These are phyloP conservation scores for Agrostemma githago DNA, from an alignment of 148 eudicot species.

Conservation along the genomic window DNA sequence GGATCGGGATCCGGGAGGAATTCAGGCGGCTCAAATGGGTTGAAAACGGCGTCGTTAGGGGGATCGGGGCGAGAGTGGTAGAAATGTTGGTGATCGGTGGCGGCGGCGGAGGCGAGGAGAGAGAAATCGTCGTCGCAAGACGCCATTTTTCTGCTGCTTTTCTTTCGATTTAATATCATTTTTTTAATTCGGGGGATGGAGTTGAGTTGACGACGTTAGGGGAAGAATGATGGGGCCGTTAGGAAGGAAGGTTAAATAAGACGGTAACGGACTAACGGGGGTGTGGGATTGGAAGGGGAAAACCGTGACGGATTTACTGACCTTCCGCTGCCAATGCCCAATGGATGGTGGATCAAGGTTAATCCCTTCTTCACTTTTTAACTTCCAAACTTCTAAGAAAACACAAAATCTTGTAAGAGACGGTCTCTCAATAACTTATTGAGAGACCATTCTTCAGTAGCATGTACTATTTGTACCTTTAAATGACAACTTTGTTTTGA, in stretches of 20 bases:
- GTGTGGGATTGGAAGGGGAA: slow-evolving; percentile 3
- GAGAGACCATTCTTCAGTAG: too few species aligned
- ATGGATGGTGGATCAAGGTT: background rate
- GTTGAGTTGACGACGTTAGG: slow-evolving; percentile 52
- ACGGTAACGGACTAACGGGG: slow-evolving; percentile 20
- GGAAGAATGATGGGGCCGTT: slow-evolving; percentile 22
- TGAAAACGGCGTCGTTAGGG: slow-evolving; percentile 31
- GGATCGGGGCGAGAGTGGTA: slow-evolving; percentile 21
- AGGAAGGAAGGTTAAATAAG: slow-evolving; percentile 3
- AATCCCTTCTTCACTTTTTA: too few species aligned
- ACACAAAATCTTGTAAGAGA: too few species aligned
- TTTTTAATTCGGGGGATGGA: slow-evolving; percentile 12
- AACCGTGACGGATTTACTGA: slow-evolving; percentile 41
- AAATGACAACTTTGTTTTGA: too few species aligned
- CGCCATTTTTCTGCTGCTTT: slow-evolving; percentile 40
- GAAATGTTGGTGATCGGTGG: slow-evolving; percentile 32
- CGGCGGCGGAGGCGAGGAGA: slow-evolving; percentile 49
- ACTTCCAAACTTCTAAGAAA: too few species aligned
- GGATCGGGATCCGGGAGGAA: slow-evolving; percentile 35
- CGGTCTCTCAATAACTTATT: too few species aligned
- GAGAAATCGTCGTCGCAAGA: slow-evolving; percentile 88
- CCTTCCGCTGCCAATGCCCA: slow-evolving; percentile 18
- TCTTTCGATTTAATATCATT: background rate
- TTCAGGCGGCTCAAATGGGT: slow-evolving; percentile 35
- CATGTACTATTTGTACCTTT: too few species aligned